Conservation (phyloP, 345 rosid genomes). For the Salix dunnii region DNA sequence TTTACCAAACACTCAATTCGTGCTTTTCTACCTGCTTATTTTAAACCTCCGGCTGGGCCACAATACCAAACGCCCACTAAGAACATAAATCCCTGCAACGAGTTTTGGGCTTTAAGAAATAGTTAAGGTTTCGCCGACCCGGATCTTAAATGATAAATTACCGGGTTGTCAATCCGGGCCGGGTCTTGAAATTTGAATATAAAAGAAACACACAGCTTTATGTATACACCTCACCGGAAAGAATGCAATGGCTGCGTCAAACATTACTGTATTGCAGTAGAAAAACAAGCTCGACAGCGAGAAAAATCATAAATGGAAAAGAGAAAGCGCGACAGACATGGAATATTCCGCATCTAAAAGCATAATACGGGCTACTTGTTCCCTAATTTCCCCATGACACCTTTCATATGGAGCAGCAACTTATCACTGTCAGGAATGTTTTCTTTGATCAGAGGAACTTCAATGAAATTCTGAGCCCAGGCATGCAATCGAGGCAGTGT, state of each 20-base stretch:
- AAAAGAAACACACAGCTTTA: no score
- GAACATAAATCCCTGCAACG: no score
- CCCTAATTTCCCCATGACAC: not conserved
- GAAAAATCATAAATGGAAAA: not conserved
- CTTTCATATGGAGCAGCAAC: not conserved
- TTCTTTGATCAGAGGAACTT: conserved; percentile 7
- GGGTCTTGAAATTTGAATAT: no score
- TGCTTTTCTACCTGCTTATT: no score
- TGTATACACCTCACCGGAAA: no score
- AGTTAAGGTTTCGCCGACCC: no score
- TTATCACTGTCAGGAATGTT: conserved; percentile 9
- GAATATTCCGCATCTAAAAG: not conserved
- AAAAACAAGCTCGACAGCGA: not conserved
- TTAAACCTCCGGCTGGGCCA: no score
- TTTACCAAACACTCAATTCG: no score
- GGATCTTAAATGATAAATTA: no score
- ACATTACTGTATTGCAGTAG: not conserved
- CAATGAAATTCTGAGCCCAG: conserved; percentile 11
- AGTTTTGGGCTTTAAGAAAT: no score
- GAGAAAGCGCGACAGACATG: not conserved
- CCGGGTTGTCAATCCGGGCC: no score
- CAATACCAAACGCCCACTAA: no score
- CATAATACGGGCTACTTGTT: not conserved
- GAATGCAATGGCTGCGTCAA: not conserved
- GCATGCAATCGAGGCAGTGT: conserved; percentile 9